Conservation (phyloP, 345 rosid genomes). For the Draba incana region DNA sequence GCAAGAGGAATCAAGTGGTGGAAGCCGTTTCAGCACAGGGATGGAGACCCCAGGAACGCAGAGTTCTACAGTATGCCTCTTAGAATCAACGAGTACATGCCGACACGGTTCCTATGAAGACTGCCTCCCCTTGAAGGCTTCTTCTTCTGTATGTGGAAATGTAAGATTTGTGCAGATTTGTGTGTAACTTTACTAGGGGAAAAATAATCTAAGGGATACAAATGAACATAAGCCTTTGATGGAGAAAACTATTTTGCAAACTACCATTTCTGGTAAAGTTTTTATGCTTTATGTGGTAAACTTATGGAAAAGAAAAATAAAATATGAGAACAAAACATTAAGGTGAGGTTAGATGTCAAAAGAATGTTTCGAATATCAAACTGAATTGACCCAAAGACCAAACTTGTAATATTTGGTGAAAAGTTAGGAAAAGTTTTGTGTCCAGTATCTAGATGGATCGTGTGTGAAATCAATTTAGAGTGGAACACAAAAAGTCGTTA, state of each 20-base stretch:
- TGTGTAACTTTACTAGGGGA: constrained; percentile 3
- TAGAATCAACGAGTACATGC: constrained; percentile 55
- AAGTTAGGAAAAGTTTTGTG: too few relatives aligned
- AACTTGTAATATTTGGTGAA: too few relatives aligned
- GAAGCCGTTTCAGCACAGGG: constrained; percentile 77
- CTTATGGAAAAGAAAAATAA: too few relatives aligned
- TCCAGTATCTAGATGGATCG: not conserved
- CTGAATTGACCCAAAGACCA: too few relatives aligned
- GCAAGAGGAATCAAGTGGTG: constrained; percentile 94
- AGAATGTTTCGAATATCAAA: too few relatives aligned
- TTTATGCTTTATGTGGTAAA: too few relatives aligned
- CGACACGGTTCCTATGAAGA: constrained; percentile 63
- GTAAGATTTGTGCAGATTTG: constrained; percentile 34
- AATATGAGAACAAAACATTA: not conserved
- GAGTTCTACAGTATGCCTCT: constrained; percentile 83
- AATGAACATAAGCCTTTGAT: constrained; percentile 4
- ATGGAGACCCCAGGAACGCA: constrained; percentile 68
- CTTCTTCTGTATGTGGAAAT: constrained; percentile 29
- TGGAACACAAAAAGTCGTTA: constrained; percentile 4
- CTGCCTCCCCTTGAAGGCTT: not conserved
- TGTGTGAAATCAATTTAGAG: not conserved
- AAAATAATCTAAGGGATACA: not conserved
- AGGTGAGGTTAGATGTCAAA: too few relatives aligned
- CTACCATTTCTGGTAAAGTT: too few relatives aligned
- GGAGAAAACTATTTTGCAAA: not conserved